phyloP scores from a whole-genome alignment of 352 stramenopile species.

The Globisporangium cylindrosporum region DNA sequence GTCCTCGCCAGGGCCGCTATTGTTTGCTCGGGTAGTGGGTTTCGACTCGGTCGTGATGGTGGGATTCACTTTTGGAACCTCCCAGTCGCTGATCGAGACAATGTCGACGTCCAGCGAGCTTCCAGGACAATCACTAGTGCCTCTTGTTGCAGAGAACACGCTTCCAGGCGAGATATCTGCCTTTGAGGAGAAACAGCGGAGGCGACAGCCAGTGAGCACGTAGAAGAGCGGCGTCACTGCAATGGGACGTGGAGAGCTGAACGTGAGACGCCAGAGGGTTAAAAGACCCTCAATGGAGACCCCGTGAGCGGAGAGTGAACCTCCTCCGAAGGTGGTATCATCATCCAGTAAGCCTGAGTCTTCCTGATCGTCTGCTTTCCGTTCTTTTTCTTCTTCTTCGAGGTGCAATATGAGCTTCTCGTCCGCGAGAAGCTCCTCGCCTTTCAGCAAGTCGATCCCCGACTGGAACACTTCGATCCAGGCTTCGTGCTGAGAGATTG shows the following conservation, averaged over 20 bases:
- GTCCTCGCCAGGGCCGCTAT: slow-evolving; percentile 11
- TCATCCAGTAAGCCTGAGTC: neutral
- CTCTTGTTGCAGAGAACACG: neutral
- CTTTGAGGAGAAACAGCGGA: slow-evolving; percentile 31
- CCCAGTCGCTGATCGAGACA: slow-evolving; percentile 43
- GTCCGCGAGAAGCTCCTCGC: slow-evolving; percentile 48
- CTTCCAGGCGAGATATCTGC: neutral
- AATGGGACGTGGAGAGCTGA: neutral
- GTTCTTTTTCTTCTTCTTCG: slow-evolving; percentile 23
- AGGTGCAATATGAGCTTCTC: slow-evolving; percentile 51
- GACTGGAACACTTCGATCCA: slow-evolving; percentile 39
- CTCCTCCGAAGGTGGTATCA: neutral
- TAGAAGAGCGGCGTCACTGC: slow-evolving; percentile 25
- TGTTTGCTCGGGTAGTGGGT: neutral
- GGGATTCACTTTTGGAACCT: slow-evolving; percentile 15
- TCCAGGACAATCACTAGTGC: neutral
- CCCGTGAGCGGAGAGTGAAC: slow-evolving; percentile 21
- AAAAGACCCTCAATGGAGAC: slow-evolving; percentile 57
- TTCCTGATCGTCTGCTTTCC: slow-evolving; percentile 13
- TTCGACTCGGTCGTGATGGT: neutral
- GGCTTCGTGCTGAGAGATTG: slow-evolving; percentile 31
- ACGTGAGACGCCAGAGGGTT: slow-evolving; percentile 32
- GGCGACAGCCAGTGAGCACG: slow-evolving; percentile 32
- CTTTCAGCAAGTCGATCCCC: slow-evolving; percentile 44
- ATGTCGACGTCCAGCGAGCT: slow-evolving; percentile 35